Percentiles rank a stretch among this genome's conserved stretches.
Evolutionary conservation across 805 yeast genomes (phyloP).

Genomic region (Cyberlindnera meyerae): DNA sequence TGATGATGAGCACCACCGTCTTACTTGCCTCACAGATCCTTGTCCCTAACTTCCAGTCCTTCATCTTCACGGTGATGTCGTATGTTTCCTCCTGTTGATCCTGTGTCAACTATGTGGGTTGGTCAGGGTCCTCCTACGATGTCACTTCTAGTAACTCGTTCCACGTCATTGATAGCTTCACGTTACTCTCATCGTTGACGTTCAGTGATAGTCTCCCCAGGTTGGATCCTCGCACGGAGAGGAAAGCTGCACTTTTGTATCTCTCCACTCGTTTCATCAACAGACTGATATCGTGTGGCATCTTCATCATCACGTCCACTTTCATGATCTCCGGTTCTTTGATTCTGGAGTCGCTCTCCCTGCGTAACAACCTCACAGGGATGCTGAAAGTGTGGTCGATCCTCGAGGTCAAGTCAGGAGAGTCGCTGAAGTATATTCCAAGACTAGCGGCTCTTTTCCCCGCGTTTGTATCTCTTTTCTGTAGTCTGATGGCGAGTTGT

Average conservation of each 20-base stretch:
- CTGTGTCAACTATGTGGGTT: slow-evolving; percentile 22
- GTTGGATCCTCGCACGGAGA: slow-evolving; percentile 46
- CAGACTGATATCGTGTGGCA: slow-evolving; percentile 43
- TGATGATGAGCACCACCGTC: slow-evolving; percentile 53
- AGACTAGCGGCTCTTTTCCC: slow-evolving; percentile 45
- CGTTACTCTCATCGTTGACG: slow-evolving; percentile 49
- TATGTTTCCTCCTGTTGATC: slow-evolving; percentile 27
- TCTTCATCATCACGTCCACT: slow-evolving; percentile 50
- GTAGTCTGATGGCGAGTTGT: slow-evolving; percentile 47
- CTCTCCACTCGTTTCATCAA: slow-evolving; percentile 62
- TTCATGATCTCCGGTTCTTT: slow-evolving; percentile 59
- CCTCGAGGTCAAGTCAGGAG: slow-evolving; percentile 35
- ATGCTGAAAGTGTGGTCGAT: slow-evolving; percentile 64
- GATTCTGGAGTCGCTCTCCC: slow-evolving; percentile 45
- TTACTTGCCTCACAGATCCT: slow-evolving; percentile 57
- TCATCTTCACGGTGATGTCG: slow-evolving; percentile 48
- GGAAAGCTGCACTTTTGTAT: slow-evolving; percentile 47
- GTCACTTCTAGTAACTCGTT: slow-evolving; percentile 44
- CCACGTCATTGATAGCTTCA: slow-evolving; percentile 53
- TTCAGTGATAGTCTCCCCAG: slow-evolving; percentile 47
- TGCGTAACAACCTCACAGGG: slow-evolving; percentile 61
- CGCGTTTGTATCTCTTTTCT: slow-evolving; percentile 26
- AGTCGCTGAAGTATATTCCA: slow-evolving; percentile 50
- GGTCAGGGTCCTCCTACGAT: slow-evolving; percentile 23
- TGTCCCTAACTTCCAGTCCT: slow-evolving; percentile 67